These are phyloP conservation scores for Straminergon stramineum DNA, from an alignment of 225 moss, liverwort and hornwort species.

Conservation along the genomic window DNA sequence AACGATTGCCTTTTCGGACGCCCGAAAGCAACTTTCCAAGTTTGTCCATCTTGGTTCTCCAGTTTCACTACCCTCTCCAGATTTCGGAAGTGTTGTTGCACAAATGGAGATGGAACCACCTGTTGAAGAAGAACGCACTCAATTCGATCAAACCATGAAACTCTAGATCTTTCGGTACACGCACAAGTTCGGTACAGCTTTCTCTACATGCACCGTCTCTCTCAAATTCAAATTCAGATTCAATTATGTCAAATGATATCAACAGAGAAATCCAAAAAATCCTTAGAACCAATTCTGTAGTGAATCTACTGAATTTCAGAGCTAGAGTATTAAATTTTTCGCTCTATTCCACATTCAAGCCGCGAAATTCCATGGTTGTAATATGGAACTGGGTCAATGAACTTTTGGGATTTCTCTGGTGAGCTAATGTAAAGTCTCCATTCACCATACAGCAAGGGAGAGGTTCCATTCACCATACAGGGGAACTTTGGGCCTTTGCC, in stretches of 20 bases:
- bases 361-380: not conserved
- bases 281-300: not conserved
- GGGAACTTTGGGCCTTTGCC: not conserved
- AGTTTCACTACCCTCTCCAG: conserved; percentile 2
- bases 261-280: not conserved
- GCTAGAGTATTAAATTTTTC: not conserved
- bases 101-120: not conserved
- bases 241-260: not conserved
- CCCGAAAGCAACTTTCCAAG: conserved; percentile 8
- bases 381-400: not conserved
- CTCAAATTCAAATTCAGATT: not conserved
- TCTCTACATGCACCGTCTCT: too few relatives aligned
- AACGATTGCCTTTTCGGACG: not conserved
- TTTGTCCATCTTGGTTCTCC: not conserved
- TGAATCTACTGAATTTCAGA: not conserved
- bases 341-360: not conserved
- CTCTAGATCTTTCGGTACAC: not conserved
- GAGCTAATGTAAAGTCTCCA: not conserved
- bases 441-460: not conserved
- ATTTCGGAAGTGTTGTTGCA: not conserved
- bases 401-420: not conserved
- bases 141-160: not conserved
- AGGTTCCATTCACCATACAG: not conserved
- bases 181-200: not conserved
- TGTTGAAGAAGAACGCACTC: not conserved